phyloP scores from a whole-genome alignment of 2,329 filamentous ascomycete genomes.

The Karstenula rhodostoma region DNA sequence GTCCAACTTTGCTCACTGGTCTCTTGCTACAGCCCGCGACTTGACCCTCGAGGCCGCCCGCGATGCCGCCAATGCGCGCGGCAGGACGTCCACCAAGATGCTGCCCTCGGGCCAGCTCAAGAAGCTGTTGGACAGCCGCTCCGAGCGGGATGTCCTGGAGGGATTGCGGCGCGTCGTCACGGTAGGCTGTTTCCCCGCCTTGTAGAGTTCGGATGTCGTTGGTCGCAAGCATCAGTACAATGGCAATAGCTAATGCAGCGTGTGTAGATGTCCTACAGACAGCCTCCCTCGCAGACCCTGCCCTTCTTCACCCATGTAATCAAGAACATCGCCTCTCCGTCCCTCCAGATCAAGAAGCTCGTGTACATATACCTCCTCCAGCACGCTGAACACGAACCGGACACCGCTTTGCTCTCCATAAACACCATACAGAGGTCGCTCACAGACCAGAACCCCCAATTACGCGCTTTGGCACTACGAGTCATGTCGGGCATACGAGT shows the following conservation, averaged over 20 bases:
- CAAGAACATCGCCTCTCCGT: constrained; percentile 95
- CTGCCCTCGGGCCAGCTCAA: constrained; percentile 86
- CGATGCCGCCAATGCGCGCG: constrained; percentile 71
- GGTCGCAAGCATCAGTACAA: constrained; percentile 7
- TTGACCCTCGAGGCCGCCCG: constrained; percentile 97
- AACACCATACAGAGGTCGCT: constrained; percentile 99
- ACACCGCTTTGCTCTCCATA: constrained; percentile 93
- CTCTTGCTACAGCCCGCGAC: constrained; percentile 76
- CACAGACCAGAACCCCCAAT: constrained; percentile 88
- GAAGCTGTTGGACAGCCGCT: constrained; percentile 91
- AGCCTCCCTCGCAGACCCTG: constrained; percentile 72
- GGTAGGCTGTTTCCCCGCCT: constrained; percentile 60
- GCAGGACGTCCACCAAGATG: constrained; percentile 66
- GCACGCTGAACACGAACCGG: constrained; percentile 94
- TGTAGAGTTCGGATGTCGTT: constrained; percentile 1
- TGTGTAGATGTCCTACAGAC: constrained; percentile 92
- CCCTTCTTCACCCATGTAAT: constrained; percentile 97
- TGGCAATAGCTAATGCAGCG: constrained; percentile 26
- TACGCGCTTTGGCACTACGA: constrained; percentile 88
- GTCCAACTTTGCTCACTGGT: constrained; percentile 51
- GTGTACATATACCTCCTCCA: constrained; percentile 98
- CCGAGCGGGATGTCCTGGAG: constrained; percentile 91
- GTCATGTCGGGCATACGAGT: constrained; percentile 99
- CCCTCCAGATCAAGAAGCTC: constrained; percentile 94
- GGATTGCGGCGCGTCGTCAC: constrained; percentile 88